Evolutionary conservation across 768 basidiomycete genomes (phyloP), one percentile per base, ranked within the genome.

Genomic region (Amanita exitialis): DNA sequence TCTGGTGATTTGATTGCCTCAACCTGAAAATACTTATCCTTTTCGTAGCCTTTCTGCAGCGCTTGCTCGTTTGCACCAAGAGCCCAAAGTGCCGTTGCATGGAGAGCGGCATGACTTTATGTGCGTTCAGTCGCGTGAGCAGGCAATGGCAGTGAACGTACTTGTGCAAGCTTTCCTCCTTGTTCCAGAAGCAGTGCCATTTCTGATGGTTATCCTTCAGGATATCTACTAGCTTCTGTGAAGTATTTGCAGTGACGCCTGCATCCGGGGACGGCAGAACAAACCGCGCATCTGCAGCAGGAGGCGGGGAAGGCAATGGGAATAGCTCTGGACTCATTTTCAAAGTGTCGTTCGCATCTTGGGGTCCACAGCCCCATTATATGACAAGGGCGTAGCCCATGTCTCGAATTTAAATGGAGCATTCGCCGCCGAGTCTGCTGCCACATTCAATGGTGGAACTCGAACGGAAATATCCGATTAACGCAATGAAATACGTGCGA

Each of bases 141-240:
- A 10, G 23, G 16, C n/a, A 32, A 34, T 4, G 27, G 18, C 12
- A 21, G n/a, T 12, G 13, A 3, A 28, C 37, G 34, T 42, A 79
- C 79, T 80, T 80, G 66, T 80, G 79, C 51, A 75, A 74, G 0
- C 65, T 55, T 27, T 41, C 52, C 16, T 74, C 58, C 16, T 25
- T 49, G 47, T 78, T 73, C 58, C 73, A 70, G 60, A 74, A 82
- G 9, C 73, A 66, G 48, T 82, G 78, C 59, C 67, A 65, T 43
- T 63, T 69, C 25, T 62, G 60, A 44, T 79, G 72, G 49, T 77
- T 77, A 3, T 79, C 75, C 52, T 71, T 73, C 44, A 81, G 62
- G 7, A 69, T 51, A 4, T 61, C 42, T 0, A 49, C 55, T 0
- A 72, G 45, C 2, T 62, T 52, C 28, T 55, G 35, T 47, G 67